Evolutionary conservation across 331 rosid species (phyloP).

Genomic region (Quercus lobata): DNA sequence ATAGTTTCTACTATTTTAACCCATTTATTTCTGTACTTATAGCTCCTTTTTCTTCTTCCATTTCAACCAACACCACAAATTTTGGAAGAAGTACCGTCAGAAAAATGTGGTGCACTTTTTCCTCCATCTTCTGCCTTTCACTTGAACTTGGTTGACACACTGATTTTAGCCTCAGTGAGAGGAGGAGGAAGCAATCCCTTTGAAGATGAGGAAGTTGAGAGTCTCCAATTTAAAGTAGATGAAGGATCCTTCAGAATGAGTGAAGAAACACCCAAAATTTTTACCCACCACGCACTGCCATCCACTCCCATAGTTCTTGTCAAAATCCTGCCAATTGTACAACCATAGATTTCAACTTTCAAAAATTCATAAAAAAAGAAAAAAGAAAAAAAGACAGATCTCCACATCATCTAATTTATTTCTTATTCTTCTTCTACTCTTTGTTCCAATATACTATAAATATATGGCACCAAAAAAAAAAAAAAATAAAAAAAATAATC

Average conservation of each 20-base stretch:
- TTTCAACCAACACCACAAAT: background rate
- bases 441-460: too few relatives aligned
- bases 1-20: background rate
- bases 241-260: constrained; percentile 83
- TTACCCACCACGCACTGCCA: constrained; percentile 99
- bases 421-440: too few relatives aligned
- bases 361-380: background rate
- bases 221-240: constrained; percentile 80
- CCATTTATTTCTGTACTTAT: background rate
- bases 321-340: constrained; percentile 61
- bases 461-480: too few relatives aligned
- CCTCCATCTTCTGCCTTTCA: background rate
- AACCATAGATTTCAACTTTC: constrained; percentile 7
- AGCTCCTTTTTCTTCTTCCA: background rate
- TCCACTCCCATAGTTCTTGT: constrained; percentile 64
- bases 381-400: background rate
- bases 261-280: constrained; percentile 93
- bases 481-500: too few relatives aligned
- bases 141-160: constrained; percentile 17
- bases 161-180: constrained; percentile 11
- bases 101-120: constrained; percentile 1
- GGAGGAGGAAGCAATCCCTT: constrained; percentile 49
- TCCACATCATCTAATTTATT: background rate
- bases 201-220: constrained; percentile 81
- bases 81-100: background rate